Evolutionary conservation across 805 yeast genomes (phyloP).

Genomic region (Metschnikowia orientalis): DNA sequence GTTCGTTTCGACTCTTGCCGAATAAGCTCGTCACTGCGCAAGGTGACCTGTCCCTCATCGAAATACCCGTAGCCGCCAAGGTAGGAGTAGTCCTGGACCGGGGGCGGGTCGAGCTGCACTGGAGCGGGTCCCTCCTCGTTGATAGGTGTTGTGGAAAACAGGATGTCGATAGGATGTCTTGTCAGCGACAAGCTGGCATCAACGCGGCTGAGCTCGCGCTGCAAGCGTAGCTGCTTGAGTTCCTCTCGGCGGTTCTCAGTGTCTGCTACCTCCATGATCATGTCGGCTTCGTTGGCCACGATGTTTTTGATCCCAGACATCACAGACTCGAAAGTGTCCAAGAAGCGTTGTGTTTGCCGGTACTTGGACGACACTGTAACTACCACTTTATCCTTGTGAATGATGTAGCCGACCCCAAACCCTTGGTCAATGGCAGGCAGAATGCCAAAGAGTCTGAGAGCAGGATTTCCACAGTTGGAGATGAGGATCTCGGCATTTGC

Average conservation of each 20-base stretch:
- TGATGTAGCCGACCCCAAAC: constrained; percentile 88
- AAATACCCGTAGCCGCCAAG: constrained; percentile 88
- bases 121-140: constrained; percentile 2
- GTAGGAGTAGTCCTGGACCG: constrained; percentile 29
- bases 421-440: constrained; percentile 91
- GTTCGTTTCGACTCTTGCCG: constrained; percentile 30
- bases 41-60: constrained; percentile 63
- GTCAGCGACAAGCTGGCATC: constrained; percentile 17
- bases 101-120: constrained; percentile 20
- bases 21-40: constrained; percentile 40
- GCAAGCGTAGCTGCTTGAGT: constrained; percentile 31
- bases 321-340: constrained; percentile 62
- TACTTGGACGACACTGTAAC: constrained; percentile 84
- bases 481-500: constrained; percentile 34
- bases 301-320: constrained; percentile 54
- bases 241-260: constrained; percentile 31
- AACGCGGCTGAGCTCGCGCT: constrained; percentile 31
- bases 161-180: constrained; percentile 23
- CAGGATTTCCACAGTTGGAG: constrained; percentile 86
- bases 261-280: constrained; percentile 28
- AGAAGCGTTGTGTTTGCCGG: constrained; percentile 78
- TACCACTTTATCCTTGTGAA: constrained; percentile 72
- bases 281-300: constrained; percentile 36
- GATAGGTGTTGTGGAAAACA: constrained; percentile 8
- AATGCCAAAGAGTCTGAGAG: constrained; percentile 80